Evolutionary conservation across 2,329 filamentous ascomycete species (phyloP), one percentile per base, ranked within the genome.

Genomic region (Botrytis pseudocinerea): DNA sequence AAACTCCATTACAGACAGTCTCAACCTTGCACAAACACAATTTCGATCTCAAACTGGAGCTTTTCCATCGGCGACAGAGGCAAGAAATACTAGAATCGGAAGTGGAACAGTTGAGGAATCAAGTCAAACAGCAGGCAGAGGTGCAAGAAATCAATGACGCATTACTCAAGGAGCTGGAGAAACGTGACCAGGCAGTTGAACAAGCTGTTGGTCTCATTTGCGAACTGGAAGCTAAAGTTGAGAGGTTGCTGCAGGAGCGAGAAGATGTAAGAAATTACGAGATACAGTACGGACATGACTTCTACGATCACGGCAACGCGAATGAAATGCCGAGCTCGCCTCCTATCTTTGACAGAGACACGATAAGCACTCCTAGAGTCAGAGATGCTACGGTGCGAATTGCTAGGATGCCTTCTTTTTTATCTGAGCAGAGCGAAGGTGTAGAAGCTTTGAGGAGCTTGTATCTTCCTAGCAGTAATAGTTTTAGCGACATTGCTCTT

Each of bases 21-120:
- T 92, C 91, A 7, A 90, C 85, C 1, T 82, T 93, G 35, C 89
- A 91, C 80, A 94, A 94, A 79, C 89, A 93, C 82, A 94, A 93
- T 78, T 94, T 93, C 77, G 91, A 93, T 76, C 85, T 94, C 60
- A 93, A 94, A 80, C 84, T 93, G 46, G 91, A 93, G 79, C 82
- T 94, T 1, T 92, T 87, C 77, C 91, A 93, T 78, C 86, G 90
- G 10, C 86, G 91, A 42, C 88, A 93, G 81, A 86, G 87, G 70
- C 90, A 92, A 78, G 85, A 85, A 14, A 83, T 83, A 35, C 78
- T 93, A 48, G 90, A 93, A 78, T 84, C 86, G 48, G 84, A 85
- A 59, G 77, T 92, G 28, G 87, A 89, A 75, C 80, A 82, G 12
- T 85, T 89, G 70, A 86, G 87, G 74, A 82, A 81, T 66, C 76